Evolutionary conservation across 805 yeast genomes (phyloP).

Genomic region (Zygotorulaspora sp.): DNA sequence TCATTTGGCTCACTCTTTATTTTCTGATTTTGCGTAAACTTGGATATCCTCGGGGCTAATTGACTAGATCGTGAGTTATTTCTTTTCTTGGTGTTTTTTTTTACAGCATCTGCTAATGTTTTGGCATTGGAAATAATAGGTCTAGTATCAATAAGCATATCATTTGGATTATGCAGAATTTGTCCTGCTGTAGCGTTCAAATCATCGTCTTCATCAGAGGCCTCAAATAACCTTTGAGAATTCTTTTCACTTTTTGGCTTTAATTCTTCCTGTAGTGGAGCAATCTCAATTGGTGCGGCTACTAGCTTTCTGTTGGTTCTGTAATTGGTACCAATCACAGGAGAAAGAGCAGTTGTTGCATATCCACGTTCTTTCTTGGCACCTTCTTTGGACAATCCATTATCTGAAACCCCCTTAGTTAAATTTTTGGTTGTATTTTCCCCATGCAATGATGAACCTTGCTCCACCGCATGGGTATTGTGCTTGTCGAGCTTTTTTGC

Average conservation of each 20-base stretch:
- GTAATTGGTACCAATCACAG: not conserved
- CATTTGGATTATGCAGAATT: slow-evolving; percentile 32
- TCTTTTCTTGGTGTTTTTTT: slow-evolving; percentile 6
- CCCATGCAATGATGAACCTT: too few species aligned
- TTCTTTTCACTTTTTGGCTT: slow-evolving; percentile 2
- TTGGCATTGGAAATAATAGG: slow-evolving; percentile 33
- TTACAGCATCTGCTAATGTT: slow-evolving; percentile 28
- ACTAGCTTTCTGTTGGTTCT: slow-evolving; percentile 13
- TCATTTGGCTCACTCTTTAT: slow-evolving; percentile 27
- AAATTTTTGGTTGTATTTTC: not conserved
- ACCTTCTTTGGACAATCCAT: not conserved
- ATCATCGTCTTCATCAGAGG: slow-evolving; percentile 3
- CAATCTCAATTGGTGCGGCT: slow-evolving; percentile 18
- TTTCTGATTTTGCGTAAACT: slow-evolving; percentile 14
- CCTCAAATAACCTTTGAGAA: slow-evolving; percentile 2
- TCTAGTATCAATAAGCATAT: slow-evolving; percentile 26
- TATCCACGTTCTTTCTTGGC: not conserved
- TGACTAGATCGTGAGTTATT: not conserved
- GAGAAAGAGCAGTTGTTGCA: not conserved
- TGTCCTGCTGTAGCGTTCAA: slow-evolving; percentile 34
- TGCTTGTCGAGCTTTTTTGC: slow-evolving; percentile 2
- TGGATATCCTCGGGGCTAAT: not conserved
- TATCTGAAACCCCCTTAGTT: not conserved
- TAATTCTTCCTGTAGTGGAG: slow-evolving; percentile 6
- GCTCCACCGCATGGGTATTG: not conserved